These are phyloP conservation scores for Heterobasidion irregulare DNA, from an alignment of 1,284 basidiomycete species.

Conservation along the genomic window DNA sequence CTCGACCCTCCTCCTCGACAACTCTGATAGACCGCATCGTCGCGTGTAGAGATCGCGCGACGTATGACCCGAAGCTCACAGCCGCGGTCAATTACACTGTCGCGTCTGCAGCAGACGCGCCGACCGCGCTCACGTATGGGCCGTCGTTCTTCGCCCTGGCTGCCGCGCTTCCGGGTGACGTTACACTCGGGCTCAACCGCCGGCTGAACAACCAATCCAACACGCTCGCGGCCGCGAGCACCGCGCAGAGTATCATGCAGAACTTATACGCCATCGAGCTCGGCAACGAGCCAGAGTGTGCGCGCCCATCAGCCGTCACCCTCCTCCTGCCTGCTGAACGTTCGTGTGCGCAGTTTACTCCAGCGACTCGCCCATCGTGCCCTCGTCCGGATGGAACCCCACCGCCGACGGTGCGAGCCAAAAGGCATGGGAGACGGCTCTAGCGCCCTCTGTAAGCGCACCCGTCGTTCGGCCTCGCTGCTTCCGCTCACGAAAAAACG, in stretches of 20 bases:
- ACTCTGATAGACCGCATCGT: not conserved
- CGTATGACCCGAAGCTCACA: constrained; percentile 25
- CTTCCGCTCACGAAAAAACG: not conserved
- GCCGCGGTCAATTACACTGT: constrained; percentile 31
- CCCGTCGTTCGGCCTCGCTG: constrained; percentile 1
- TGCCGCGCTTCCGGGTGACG: constrained; percentile 23
- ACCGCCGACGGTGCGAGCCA: constrained; percentile 26
- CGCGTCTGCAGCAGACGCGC: constrained; percentile 28
- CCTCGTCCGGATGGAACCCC: constrained; percentile 24
- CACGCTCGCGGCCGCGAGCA: constrained; percentile 25
- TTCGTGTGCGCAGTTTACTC: constrained; percentile 18
- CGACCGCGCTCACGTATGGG: constrained; percentile 29
- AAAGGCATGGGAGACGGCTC: constrained; percentile 26
- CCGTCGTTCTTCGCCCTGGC: constrained; percentile 32
- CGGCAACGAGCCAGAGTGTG: constrained; percentile 35
- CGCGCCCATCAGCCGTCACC: constrained; percentile 8
- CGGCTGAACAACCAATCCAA: constrained; percentile 31
- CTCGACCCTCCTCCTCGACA: not conserved
- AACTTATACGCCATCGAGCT: constrained; percentile 33
- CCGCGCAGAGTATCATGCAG: constrained; percentile 24
- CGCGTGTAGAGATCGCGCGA: constrained; percentile 29
- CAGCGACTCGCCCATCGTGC: constrained; percentile 22
- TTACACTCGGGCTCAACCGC: constrained; percentile 33
- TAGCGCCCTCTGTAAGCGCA: constrained; percentile 23
- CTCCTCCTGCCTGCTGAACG: not conserved